phyloP scores from a whole-genome alignment of 2,329 filamentous ascomycete genomes.

The Neopestalotiopsis sp. region DNA sequence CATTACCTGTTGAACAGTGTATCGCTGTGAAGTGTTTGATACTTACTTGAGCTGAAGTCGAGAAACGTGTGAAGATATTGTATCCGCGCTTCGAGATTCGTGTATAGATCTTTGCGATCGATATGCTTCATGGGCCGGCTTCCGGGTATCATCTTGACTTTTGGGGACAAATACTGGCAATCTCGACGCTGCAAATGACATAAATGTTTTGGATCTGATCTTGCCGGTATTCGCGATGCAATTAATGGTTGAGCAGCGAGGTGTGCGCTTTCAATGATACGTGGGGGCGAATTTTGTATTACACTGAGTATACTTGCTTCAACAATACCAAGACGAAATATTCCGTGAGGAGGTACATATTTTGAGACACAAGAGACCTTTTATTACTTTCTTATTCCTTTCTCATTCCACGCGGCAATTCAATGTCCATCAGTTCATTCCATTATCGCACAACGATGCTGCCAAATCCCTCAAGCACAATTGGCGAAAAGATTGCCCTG shows the following conservation, averaged over 20 bases:
- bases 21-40: not conserved
- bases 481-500: constrained; percentile 10
- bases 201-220: too few relatives aligned
- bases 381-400: not conserved
- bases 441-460: not conserved
- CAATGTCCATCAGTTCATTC: not conserved
- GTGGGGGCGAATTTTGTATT: too few relatives aligned
- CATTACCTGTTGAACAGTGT: too few relatives aligned
- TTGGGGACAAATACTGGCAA: too few relatives aligned
- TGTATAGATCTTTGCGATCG: constrained; percentile 74
- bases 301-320: too few relatives aligned
- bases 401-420: not conserved
- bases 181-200: too few relatives aligned
- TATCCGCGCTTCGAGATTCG: constrained; percentile 70
- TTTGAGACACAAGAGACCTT: not conserved
- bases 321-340: not conserved
- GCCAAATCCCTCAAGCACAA: constrained; percentile 6
- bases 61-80: constrained; percentile 78
- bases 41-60: constrained; percentile 73
- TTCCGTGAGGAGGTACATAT: not conserved
- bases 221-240: too few relatives aligned
- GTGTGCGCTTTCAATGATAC: too few relatives aligned
- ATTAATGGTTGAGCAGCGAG: too few relatives aligned
- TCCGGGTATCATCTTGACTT: constrained; percentile 12
- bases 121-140: constrained; percentile 57